Conservation (phyloP, 495 filamentous ascomycete genomes). For the Aspergillus olivimuriae region DNA sequence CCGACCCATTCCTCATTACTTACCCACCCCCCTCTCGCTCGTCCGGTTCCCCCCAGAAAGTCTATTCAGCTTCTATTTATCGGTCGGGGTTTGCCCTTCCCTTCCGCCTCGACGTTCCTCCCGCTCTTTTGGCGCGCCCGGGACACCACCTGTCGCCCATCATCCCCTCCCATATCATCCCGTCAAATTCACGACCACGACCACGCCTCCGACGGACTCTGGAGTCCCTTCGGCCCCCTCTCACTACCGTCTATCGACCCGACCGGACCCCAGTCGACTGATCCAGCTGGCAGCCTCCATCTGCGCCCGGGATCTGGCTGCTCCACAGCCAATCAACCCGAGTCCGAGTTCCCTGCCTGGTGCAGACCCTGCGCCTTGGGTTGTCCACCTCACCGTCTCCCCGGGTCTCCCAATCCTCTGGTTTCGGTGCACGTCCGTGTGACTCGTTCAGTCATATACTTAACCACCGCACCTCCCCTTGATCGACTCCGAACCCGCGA, state of each 20-base stretch:
- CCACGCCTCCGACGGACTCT: too few species aligned
- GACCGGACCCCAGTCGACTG: background rate
- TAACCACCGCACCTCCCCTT: background rate
- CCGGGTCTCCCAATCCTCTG: constrained; percentile 23
- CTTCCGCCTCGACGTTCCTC: constrained; percentile 1
- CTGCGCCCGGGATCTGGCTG: constrained; percentile 15
- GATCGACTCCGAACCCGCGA: background rate
- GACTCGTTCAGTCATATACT: constrained; percentile 6
- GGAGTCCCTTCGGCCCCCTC: background rate
- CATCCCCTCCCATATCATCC: too few species aligned
- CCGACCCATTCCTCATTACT: too few species aligned
- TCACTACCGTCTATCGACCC: background rate
- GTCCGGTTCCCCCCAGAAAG: constrained; percentile 9
- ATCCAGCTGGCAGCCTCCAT: background rate
- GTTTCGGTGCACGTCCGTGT: constrained; percentile 20
- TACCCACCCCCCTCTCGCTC: constrained; percentile 11
- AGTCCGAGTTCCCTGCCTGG: constrained; percentile 8
- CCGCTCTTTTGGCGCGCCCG: background rate
- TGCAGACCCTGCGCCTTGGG: constrained; percentile 8
- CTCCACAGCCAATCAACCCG: constrained; percentile 15
- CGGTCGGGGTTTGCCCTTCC: constrained; percentile 11
- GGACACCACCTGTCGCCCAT: too few species aligned
- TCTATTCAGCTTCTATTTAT: constrained; percentile 19
- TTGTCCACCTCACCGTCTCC: constrained; percentile 18
- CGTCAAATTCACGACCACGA: too few species aligned